These are phyloP conservation scores for Sclerotinia nivalis DNA, from an alignment of 2,329 filamentous ascomycete species.

Conservation along the genomic window DNA sequence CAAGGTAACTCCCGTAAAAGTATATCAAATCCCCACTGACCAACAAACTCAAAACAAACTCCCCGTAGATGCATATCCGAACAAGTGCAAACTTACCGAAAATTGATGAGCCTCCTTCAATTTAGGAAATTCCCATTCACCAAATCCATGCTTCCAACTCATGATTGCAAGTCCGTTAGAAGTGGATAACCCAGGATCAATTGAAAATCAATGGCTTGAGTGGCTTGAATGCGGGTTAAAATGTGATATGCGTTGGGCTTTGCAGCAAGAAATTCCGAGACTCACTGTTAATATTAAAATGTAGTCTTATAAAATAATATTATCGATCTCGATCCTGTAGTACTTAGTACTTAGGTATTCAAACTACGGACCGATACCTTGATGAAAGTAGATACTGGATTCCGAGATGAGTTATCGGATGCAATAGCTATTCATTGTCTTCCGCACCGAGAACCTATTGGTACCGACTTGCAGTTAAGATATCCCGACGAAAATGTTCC, in stretches of 20 bases:
- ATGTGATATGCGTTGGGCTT: constrained; percentile 7
- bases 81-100: constrained; percentile 30
- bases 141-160: constrained; percentile 26
- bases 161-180: constrained; percentile 22
- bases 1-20: neutral
- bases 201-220: neutral
- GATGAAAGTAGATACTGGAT: no score
- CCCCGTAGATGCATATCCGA: neutral
- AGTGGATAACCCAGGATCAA: neutral
- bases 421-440: neutral
- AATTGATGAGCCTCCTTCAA: constrained; percentile 35
- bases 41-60: neutral
- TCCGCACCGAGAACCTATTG: neutral
- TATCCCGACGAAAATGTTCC: neutral
- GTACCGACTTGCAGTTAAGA: neutral
- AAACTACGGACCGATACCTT: constrained; percentile 3
- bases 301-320: neutral
- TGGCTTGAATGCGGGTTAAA: neutral
- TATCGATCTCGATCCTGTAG: neutral
- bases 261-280: neutral
- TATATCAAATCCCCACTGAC: neutral
- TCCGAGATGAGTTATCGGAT: neutral
- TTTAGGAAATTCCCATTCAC: constrained; percentile 39
- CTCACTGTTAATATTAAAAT: neutral
- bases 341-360: neutral